These are phyloP conservation scores for Ascochyta lentis DNA, from an alignment of 2,329 filamentous ascomycete species.

Conservation along the genomic window DNA sequence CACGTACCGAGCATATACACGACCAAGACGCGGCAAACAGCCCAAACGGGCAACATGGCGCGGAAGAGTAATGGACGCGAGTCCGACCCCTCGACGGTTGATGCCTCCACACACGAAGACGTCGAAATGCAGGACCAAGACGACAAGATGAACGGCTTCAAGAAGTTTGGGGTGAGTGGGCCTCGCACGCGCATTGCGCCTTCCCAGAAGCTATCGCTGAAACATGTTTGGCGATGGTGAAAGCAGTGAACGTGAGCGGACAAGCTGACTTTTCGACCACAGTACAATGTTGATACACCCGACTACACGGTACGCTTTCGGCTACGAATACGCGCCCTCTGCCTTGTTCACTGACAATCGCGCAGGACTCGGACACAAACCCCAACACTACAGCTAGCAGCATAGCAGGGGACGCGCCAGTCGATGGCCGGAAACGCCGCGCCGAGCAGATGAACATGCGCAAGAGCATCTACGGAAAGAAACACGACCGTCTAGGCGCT, in stretches of 20 bases:
- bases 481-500: conserved; percentile 89
- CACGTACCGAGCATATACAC: conserved; percentile 14
- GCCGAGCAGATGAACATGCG: conserved; percentile 88
- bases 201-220: conserved; percentile 4
- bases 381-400: conserved; percentile 80
- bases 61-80: conserved; percentile 46
- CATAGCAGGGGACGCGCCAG: conserved; percentile 73
- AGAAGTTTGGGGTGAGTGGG: conserved; percentile 44
- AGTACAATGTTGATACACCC: conserved; percentile 65
- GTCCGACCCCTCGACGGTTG: conserved; percentile 46
- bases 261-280: conserved; percentile 33
- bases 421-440: conserved; percentile 83
- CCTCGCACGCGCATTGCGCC: conserved; percentile 14
- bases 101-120: conserved; percentile 48
- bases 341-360: conserved; percentile 27
- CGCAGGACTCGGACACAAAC: conserved; percentile 69
- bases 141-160: conserved; percentile 42
- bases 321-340: background rate
- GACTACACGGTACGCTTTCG: conserved; percentile 62
- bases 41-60: conserved; percentile 50
- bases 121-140: conserved; percentile 49
- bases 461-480: conserved; percentile 91
- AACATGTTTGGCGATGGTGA: conserved; percentile 6
- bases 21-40: conserved; percentile 36
- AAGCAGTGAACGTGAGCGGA: conserved; percentile 7